Evolutionary conservation across 2,329 filamentous ascomycete genomes (phyloP).

Genomic region (Aphanoascus verrucosus): DNA sequence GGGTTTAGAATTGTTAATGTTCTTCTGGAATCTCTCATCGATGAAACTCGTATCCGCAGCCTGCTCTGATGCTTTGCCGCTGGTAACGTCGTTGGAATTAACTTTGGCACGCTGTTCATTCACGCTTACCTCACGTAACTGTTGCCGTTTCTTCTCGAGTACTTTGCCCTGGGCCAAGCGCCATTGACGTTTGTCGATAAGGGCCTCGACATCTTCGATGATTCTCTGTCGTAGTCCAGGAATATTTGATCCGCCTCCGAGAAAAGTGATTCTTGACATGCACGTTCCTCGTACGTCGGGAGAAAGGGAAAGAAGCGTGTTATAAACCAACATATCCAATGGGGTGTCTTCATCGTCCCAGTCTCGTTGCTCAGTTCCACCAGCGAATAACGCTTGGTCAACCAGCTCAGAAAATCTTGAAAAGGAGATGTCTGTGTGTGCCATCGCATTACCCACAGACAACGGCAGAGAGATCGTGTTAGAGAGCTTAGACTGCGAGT

Average conservation of each 20-base stretch:
- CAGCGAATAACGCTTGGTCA: slow-evolving; percentile 62
- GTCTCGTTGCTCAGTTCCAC: slow-evolving; percentile 41
- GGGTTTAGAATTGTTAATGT: slow-evolving; percentile 27
- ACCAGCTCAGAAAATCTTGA: slow-evolving; percentile 60
- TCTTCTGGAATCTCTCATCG: slow-evolving; percentile 31
- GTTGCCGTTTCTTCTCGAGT: slow-evolving; percentile 39
- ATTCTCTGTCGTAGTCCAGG: slow-evolving; percentile 69
- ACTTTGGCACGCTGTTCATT: background rate
- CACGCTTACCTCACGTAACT: slow-evolving; percentile 14
- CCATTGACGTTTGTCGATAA: slow-evolving; percentile 65
- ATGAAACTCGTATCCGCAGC: slow-evolving; percentile 36
- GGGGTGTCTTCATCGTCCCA: slow-evolving; percentile 83
- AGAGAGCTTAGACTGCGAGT: slow-evolving; percentile 17
- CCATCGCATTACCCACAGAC: slow-evolving; percentile 30
- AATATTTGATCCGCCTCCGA: slow-evolving; percentile 67
- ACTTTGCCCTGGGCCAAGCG: slow-evolving; percentile 62
- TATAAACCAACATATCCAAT: slow-evolving; percentile 65
- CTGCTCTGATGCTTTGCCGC: background rate
- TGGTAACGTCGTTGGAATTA: background rate
- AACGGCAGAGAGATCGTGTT: slow-evolving; percentile 35
- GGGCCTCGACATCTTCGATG: slow-evolving; percentile 58
- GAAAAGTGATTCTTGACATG: slow-evolving; percentile 80
- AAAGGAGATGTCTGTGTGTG: slow-evolving; percentile 54
- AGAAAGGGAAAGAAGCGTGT: slow-evolving; percentile 61
- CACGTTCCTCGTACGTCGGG: slow-evolving; percentile 74